Base-by-base conservation (phyloP, 805 yeast species). In the Torulaspora quercuum region DNA sequence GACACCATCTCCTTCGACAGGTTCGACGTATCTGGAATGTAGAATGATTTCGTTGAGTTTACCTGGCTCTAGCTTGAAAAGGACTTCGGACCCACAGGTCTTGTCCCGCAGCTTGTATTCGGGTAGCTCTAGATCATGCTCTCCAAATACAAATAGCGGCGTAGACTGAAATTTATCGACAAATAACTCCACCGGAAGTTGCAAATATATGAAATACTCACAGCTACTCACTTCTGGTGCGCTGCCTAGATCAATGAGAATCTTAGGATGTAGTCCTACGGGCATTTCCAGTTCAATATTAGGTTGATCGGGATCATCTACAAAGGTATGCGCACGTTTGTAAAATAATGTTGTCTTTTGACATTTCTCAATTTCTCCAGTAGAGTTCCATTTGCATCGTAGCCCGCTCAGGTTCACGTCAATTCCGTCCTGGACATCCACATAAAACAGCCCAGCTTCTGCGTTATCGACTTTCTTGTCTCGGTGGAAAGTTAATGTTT, bases 71-170 rank as follows among this genome's bases (percentile, higher is more conserved):
- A 70, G 40, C 29, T 58, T 60, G 20, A 74, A 59, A 13, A 76
- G 49, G 13, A 67, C 66, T 28, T 67, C 63, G 3, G 76, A 68
- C 1, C 80, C 80, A 68, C 70, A 71, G 6, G 64, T 62, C 18
- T 59, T 58, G 6, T 47, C 39, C 6, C 24, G 25, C 8, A 58
- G 25, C 27, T 46, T 46, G 68, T 76, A 78, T 21, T 61, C 69
- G 4, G 83, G 83, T 21, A 68, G 65, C 46, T 77, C 83, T 15
- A 77, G 56, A 48, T 78, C 79, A n/a, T 67, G 60, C 35, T 73
- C 76, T 3, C 82, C 82, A 70, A 72, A 72, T 1, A 69, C 53
- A 2, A 61, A 63, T 1, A 70, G 22, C 10, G 74, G 59, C n/a
- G 53, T 54, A 15, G 73, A 65, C 51, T 78, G 80, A 51, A 73